Base-by-base conservation (phyloP, 1,139 yeast genomes). In the Yamadazyma atmosphaerica region DNA sequence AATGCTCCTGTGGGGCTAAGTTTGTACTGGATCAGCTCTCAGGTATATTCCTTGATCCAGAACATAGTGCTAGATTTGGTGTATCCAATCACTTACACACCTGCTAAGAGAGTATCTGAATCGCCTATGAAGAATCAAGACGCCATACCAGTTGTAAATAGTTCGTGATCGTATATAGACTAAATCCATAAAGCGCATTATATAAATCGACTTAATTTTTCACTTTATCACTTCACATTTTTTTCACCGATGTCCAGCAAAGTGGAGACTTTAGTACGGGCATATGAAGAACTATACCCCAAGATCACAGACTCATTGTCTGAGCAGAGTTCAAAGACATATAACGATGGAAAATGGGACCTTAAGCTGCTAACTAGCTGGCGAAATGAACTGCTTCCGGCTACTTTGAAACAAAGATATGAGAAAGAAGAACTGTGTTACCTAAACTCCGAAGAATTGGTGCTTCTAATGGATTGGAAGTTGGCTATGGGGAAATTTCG, bases 21-120 rank as follows among this genome's bases (percentile, higher is more conserved):
- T 0, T 59, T 88, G 22, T 90, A 88, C 60, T 90, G 98, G 98
- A 71, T 87, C 23, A 80, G 90, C 34, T 88, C 96, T 0, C 90
- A 87, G 56, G 54, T 74, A 2, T 89, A 73, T 54, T 89, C 96
- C 1, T 65, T 87, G 44, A 46, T 78, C 0, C 97, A 89, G 52
- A 90, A 89, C 54, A 58, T 85, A 11, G 43, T 84, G n/a, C 63
- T 90, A 56, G 95, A 89, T 54, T 66, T 72, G 47, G 64, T 73
- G 34, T 64, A 83, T 52, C 96, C 96, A 1, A 66, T 79, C 27
- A 62, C 66, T 41, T 79, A 63, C 52, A 66, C 77, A 1, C 81
- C 83, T 6, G 66, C 67, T 26, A 27, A n/a, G 7, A 21, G 46
- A 21, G 23, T 37, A 2, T 17, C 34, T 4, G 28, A 32, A 10